Evolutionary conservation across 2,329 filamentous ascomycete genomes (phyloP), one percentile per base, ranked within the genome.

Genomic region (Penicillium sumatraense): DNA sequence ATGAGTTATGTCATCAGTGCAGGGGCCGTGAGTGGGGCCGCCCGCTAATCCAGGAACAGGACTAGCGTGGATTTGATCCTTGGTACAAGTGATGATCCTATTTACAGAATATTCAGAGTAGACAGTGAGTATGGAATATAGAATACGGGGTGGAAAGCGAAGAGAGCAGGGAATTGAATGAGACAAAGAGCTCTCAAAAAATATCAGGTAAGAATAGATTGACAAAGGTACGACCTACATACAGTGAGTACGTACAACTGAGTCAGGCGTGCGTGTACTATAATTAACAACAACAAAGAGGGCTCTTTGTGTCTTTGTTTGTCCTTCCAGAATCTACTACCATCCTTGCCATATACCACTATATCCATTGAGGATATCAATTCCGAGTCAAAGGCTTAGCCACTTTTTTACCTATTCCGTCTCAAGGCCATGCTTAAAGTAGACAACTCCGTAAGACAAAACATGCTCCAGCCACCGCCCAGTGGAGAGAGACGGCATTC

Each of bases 1-100:
- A 9, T 44, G 27, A 44, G 20, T 9, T 14, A 31, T 31, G 6
- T 31, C 29, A 31, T 14, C 11, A 23, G n/a, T 14, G 40, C 23
- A 26, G 26, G 51, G 60, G 57, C 50, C 45, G 38, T 3, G 8
- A 10, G 56, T 64, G 63, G 61, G 47, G 51, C 53, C 40, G 48
- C 26, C 26, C 57, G 49, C 51, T 60, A 9, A 21, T 23, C 20
- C 67, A 70, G 68, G 68, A 70, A 70, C 68, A 69, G 68, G 67
- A 31, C 50, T 69, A 69, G 67, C 58, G 66, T 50, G 42, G 29
- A 20, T 18, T 18, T 41, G 10, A n/a, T 26, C 59, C 52, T 51
- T 64, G 61, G 61, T 65, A 59, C 59, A 18, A 44, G 21, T 53
- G 54, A 65, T 61, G 58, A 62, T 57, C 50, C 38, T 58, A 52